Base-by-base conservation (phyloP, 2,329 filamentous ascomycete species). In the Ophiostoma pallidulum region DNA sequence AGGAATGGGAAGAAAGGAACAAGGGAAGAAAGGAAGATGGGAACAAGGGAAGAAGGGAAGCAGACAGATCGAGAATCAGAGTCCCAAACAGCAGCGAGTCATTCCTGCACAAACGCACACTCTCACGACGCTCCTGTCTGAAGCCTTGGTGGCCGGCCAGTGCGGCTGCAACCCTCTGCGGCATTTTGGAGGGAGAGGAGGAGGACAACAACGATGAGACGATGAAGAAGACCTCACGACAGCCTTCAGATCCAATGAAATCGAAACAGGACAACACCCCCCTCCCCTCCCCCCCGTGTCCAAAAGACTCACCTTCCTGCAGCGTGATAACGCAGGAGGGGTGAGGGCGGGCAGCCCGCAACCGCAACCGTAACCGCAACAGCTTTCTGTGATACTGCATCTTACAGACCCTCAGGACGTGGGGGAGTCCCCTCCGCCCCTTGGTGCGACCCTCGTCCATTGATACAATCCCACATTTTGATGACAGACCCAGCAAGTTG, bases 361-460 rank as follows among this genome's bases (percentile, higher is more conserved):
- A n/a, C n/a, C n/a, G n/a, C n/a, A n/a, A n/a, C n/a, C n/a, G n/a
- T n/a, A n/a, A n/a, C n/a, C n/a, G n/a, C n/a, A n/a, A n/a, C n/a
- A n/a, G n/a, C n/a, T n/a, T n/a, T n/a, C n/a, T n/a, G n/a, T n/a
- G n/a, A n/a, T n/a, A n/a, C n/a, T n/a, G n/a, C n/a, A n/a, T n/a
- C n/a, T n/a, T n/a, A n/a, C n/a, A n/a, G n/a, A n/a, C n/a, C n/a
- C n/a, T n/a, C n/a, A n/a, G n/a, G n/a, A 36, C 48, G 48, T 49
- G 48, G 48, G 48, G 48, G n/a, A n/a, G n/a, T n/a, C n/a, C n/a
- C n/a, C n/a, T n/a, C 6, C 24, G 18, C 18, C 29, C 22, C 41
- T 32, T 44, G 41, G 32, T 29, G 41, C 41, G 31, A 43, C 31
- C 31, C 24, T 9, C 26, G 41, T 16, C 20, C 3, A 7, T n/a